Conservation (phyloP, 2,329 filamentous ascomycete species). For the Talaromyces sp. region DNA sequence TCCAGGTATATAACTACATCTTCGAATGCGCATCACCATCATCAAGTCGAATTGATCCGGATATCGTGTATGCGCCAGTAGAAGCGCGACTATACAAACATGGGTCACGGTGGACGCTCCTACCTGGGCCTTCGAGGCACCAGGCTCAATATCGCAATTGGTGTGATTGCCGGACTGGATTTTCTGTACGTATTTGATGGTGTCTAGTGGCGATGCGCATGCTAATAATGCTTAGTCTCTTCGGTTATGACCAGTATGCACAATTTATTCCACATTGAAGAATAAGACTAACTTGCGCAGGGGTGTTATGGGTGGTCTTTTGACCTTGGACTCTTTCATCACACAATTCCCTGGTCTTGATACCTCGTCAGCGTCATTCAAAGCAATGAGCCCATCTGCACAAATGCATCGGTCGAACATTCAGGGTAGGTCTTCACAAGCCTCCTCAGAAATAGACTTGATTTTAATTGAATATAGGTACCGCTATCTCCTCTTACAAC, state of each 20-base stretch:
- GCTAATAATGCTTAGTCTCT: slow-evolving; percentile 34
- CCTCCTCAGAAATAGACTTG: neutral
- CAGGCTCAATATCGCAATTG: slow-evolving; percentile 65
- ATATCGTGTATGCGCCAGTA: slow-evolving; percentile 7
- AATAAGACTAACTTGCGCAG: slow-evolving; percentile 24
- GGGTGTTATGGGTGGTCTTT: slow-evolving; percentile 70
- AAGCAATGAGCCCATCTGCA: slow-evolving; percentile 19
- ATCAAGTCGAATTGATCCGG: slow-evolving; percentile 3
- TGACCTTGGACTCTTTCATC: slow-evolving; percentile 65
- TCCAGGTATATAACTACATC: neutral
- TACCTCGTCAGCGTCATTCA: slow-evolving; percentile 36
- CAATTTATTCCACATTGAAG: neutral
- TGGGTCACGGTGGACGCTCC: slow-evolving; percentile 33
- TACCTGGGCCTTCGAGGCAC: slow-evolving; percentile 66
- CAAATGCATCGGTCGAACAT: slow-evolving; percentile 33
- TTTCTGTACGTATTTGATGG: slow-evolving; percentile 52
- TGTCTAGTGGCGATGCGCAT: neutral
- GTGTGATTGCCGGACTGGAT: slow-evolving; percentile 68
- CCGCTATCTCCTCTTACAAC: slow-evolving; percentile 45
- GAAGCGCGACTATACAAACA: slow-evolving; percentile 17
- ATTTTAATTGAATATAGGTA: slow-evolving; percentile 28
- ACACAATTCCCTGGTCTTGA: slow-evolving; percentile 54
- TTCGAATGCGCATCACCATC: neutral
- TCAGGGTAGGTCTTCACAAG: slow-evolving; percentile 28
- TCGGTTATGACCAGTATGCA: slow-evolving; percentile 61